Evolutionary conservation across 2,329 filamentous ascomycete genomes (phyloP).

Genomic region (Lomentospora prolificans): DNA sequence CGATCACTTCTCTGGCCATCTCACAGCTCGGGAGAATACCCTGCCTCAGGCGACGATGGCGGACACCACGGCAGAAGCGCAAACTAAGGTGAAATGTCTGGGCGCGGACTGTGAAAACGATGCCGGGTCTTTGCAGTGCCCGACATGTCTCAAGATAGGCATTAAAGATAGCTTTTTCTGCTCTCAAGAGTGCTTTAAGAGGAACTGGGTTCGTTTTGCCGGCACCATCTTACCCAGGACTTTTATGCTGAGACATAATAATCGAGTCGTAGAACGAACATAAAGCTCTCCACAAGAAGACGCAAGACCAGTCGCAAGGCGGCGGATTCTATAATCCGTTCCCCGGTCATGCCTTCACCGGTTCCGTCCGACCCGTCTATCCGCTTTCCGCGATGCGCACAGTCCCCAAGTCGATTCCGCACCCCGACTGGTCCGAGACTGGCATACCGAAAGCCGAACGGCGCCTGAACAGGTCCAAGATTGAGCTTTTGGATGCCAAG

Average conservation of each 20-base stretch:
- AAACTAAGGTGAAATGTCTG: conserved; percentile 53
- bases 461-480: conserved; percentile 65
- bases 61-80: neutral
- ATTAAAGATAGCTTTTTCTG: conserved; percentile 91
- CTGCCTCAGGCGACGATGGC: too few relatives aligned
- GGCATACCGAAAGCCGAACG: conserved; percentile 60
- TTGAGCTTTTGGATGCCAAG: conserved; percentile 69
- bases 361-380: conserved; percentile 75
- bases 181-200: conserved; percentile 97
- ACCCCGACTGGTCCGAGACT: conserved; percentile 80
- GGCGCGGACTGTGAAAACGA: conserved; percentile 80
- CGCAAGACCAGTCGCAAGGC: conserved; percentile 62
- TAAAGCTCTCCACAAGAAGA: conserved; percentile 5
- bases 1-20: too few relatives aligned
- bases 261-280: conserved; percentile 3
- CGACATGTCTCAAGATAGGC: conserved; percentile 83
- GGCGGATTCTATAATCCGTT: conserved; percentile 89
- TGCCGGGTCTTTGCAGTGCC: conserved; percentile 80
- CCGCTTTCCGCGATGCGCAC: conserved; percentile 63
- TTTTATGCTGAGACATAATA: neutral
- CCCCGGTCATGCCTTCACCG: conserved; percentile 76
- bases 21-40: too few relatives aligned
- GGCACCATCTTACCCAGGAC: neutral
- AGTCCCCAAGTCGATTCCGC: conserved; percentile 69
- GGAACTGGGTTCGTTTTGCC: conserved; percentile 74